phyloP scores from a whole-genome alignment of 2,329 filamentous ascomycete species.

The Nannizzia gypsea region DNA sequence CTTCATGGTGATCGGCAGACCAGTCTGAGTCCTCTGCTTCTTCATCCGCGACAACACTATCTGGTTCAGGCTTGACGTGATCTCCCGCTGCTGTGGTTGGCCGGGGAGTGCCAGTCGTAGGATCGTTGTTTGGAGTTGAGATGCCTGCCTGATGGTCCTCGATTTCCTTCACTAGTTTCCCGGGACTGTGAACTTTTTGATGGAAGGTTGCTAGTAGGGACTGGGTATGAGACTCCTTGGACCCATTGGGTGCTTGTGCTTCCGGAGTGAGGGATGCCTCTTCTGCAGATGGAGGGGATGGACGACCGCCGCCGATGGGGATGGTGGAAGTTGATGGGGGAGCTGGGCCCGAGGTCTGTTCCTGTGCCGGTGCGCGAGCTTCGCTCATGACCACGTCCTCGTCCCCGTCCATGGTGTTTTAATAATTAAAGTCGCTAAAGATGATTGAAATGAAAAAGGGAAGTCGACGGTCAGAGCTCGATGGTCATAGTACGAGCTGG shows the following conservation, averaged over 20 bases:
- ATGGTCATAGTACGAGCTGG: not conserved
- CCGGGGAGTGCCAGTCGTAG: not conserved
- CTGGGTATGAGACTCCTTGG: conserved; percentile 5
- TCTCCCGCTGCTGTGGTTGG: not conserved
- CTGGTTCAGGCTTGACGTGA: conserved; percentile 14
- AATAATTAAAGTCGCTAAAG: not conserved
- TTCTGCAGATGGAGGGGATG: conserved; percentile 8
- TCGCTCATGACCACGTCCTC: conserved; percentile 33
- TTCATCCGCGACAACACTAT: conserved; percentile 26
- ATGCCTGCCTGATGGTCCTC: conserved; percentile 10
- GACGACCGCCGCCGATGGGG: conserved; percentile 14
- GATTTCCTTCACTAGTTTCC: conserved; percentile 10
- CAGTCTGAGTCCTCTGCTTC: conserved; percentile 26
- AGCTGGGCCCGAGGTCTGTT: not conserved
- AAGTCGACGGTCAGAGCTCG: not conserved
- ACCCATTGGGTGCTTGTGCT: not conserved
- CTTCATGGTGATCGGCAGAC: conserved; percentile 26
- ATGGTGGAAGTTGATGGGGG: conserved; percentile 5
- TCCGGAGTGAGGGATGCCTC: not conserved
- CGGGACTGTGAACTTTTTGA: conserved; percentile 16
- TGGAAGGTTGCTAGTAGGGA: conserved; percentile 13
- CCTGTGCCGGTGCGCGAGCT: conserved; percentile 12
- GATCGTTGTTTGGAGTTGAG: not conserved
- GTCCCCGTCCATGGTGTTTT: conserved; percentile 18
- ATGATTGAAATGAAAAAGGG: not conserved